These are phyloP conservation scores for Inga laurina DNA, from an alignment of 306 rosid genomes.

Conservation along the genomic window DNA sequence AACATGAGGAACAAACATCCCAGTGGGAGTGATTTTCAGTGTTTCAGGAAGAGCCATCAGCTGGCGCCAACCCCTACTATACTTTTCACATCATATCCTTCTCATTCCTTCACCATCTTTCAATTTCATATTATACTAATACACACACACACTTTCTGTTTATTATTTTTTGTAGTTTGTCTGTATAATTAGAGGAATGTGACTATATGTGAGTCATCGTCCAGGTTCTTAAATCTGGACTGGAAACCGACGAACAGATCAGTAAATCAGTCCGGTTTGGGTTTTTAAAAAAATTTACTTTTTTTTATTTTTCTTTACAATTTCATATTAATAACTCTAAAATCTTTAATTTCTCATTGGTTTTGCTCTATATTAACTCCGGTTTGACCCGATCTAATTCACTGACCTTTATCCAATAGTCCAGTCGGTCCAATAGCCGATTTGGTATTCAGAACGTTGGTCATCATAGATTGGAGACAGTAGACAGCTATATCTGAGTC, in stretches of 20 bases:
- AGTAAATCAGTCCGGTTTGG: too few relatives aligned
- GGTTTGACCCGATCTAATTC: too few relatives aligned
- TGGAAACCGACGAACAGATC: too few relatives aligned
- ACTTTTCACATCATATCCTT: background rate
- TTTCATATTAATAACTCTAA: too few relatives aligned
- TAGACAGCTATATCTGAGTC: background rate
- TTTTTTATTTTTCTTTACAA: too few relatives aligned
- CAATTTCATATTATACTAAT: background rate
- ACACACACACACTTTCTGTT: background rate
- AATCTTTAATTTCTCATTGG: too few relatives aligned
- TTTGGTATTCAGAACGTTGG: too few relatives aligned
- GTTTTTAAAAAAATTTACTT: too few relatives aligned
- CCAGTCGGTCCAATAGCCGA: too few relatives aligned
- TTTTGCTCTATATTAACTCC: too few relatives aligned
- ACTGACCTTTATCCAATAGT: too few relatives aligned
- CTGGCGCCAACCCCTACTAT: background rate
- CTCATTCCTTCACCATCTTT: background rate
- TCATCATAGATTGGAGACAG: background rate
- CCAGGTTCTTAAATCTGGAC: too few relatives aligned
- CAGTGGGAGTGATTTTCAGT: background rate
- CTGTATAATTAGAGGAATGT: background rate
- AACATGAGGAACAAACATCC: constrained; percentile 21
- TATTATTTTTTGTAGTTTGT: background rate
- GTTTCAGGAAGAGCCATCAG: background rate
- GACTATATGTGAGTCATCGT: background rate